Evolutionary conservation across 1,284 basidiomycete species (phyloP).

Genomic region (Phellinidium pouzarii): DNA sequence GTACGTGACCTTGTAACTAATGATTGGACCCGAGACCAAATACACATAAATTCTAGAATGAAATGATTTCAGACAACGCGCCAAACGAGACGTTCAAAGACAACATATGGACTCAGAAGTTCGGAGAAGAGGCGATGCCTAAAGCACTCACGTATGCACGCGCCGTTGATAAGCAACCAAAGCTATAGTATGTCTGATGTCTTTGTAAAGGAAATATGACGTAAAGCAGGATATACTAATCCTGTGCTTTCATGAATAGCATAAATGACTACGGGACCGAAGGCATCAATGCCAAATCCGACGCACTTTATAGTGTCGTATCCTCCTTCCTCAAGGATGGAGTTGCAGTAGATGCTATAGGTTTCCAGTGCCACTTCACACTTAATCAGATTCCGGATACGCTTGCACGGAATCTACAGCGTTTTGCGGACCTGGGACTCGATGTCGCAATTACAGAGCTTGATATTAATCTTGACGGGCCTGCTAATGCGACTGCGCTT

Average conservation of each 20-base stretch:
- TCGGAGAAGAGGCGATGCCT: constrained; percentile 16
- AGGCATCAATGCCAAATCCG: constrained; percentile 16
- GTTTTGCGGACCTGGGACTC: constrained; percentile 22
- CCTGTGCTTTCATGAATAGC: not conserved
- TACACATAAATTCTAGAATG: no score
- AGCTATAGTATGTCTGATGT: constrained; percentile 12
- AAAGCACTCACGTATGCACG: constrained; percentile 15
- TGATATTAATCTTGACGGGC: constrained; percentile 18
- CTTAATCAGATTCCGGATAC: constrained; percentile 16
- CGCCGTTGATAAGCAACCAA: constrained; percentile 6
- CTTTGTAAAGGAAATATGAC: not conserved
- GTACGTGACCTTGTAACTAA: no score
- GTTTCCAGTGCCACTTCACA: constrained; percentile 28
- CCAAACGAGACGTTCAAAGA: constrained; percentile 19
- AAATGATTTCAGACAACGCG: constrained; percentile 18
- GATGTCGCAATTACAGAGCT: constrained; percentile 23
- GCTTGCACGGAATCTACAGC: constrained; percentile 15
- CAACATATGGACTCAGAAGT: constrained; percentile 18
- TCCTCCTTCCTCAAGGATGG: constrained; percentile 12
- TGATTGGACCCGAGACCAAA: no score
- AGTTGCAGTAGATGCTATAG: constrained; percentile 27
- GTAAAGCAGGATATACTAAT: not conserved
- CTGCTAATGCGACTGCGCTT: constrained; percentile 15
- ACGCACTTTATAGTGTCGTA: constrained; percentile 15
- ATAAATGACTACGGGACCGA: constrained; percentile 19